phyloP scores from a whole-genome alignment of 306 rosid species.

The Trifolium repens region DNA sequence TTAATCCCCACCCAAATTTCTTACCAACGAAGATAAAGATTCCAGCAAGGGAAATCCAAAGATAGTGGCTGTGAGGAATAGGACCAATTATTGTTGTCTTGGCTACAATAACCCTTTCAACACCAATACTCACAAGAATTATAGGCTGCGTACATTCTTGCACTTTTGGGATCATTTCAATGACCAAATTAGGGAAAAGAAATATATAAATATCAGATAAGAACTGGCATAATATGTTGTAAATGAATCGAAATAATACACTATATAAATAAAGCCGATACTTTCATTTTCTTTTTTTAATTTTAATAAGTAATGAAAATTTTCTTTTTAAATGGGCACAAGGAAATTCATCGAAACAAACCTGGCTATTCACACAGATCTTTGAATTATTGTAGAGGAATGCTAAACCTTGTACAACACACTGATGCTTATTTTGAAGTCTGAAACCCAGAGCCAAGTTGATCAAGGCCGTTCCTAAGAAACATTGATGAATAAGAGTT shows the following conservation, averaged over 20 bases:
- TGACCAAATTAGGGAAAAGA: background rate
- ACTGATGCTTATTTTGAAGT: slow-evolving; percentile 90
- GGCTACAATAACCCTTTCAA: background rate
- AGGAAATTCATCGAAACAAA: slow-evolving; percentile 44
- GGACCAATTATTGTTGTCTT: background rate
- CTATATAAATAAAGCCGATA: background rate
- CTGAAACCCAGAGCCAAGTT: slow-evolving; percentile 84
- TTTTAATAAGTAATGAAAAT: slow-evolving; percentile 8
- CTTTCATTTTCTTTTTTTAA: slow-evolving; percentile 9
- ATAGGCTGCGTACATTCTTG: background rate
- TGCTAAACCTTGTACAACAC: slow-evolving; percentile 84
- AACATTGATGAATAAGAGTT: slow-evolving; percentile 14
- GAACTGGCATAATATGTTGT: slow-evolving; percentile 7
- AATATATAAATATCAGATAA: background rate
- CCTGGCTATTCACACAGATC: slow-evolving; percentile 81
- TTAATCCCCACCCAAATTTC: background rate
- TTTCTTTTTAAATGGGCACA: slow-evolving; percentile 24
- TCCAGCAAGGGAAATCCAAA: background rate
- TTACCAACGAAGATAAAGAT: background rate
- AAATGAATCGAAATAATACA: slow-evolving; percentile 18
- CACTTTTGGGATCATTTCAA: background rate
- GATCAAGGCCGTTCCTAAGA: slow-evolving; percentile 79
- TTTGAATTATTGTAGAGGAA: slow-evolving; percentile 78
- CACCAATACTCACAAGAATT: background rate
- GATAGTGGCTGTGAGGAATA: background rate